Conservation (phyloP, 306 rosid genomes). For the Canavalia ensiformis region DNA sequence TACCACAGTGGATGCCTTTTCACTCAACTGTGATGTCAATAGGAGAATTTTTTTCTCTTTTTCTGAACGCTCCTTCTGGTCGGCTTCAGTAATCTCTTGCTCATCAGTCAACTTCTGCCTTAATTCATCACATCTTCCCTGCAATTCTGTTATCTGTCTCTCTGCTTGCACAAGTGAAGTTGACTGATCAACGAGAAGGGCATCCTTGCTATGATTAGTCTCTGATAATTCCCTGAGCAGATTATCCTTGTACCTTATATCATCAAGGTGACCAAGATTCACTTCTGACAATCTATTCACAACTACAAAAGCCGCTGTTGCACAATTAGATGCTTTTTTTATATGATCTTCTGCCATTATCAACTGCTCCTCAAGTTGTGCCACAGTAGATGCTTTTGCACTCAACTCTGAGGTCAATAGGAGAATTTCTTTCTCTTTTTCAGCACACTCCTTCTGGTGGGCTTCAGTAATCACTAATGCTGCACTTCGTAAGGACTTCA, state of each 20-base stretch:
- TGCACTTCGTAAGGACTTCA: slow-evolving; percentile 91
- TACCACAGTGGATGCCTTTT: slow-evolving; percentile 51
- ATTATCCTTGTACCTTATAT: slow-evolving; percentile 57
- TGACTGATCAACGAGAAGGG: slow-evolving; percentile 64
- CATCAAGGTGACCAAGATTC: slow-evolving; percentile 61
- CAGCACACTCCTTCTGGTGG: slow-evolving; percentile 76
- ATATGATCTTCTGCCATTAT: slow-evolving; percentile 64
- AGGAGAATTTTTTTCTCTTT: slow-evolving; percentile 68
- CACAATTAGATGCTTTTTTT: slow-evolving; percentile 69
- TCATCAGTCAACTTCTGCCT: slow-evolving; percentile 67
- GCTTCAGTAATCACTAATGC: slow-evolving; percentile 82
- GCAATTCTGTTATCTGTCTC: slow-evolving; percentile 55
- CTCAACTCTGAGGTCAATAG: slow-evolving; percentile 63
- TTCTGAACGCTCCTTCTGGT: slow-evolving; percentile 66
- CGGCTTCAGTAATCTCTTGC: slow-evolving; percentile 45
- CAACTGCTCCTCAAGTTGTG: slow-evolving; percentile 62
- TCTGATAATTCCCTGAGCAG: slow-evolving; percentile 64
- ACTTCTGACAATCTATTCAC: slow-evolving; percentile 80
- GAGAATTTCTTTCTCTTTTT: slow-evolving; percentile 69
- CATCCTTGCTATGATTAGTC: slow-evolving; percentile 62
- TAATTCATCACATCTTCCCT: slow-evolving; percentile 62
- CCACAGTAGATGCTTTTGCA: slow-evolving; percentile 54
- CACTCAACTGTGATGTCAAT: slow-evolving; percentile 63
- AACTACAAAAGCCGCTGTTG: slow-evolving; percentile 75
- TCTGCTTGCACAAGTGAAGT: slow-evolving; percentile 65